These are phyloP conservation scores for Eucalyptus tenuipes DNA, from an alignment of 345 rosid genomes.

Conservation along the genomic window DNA sequence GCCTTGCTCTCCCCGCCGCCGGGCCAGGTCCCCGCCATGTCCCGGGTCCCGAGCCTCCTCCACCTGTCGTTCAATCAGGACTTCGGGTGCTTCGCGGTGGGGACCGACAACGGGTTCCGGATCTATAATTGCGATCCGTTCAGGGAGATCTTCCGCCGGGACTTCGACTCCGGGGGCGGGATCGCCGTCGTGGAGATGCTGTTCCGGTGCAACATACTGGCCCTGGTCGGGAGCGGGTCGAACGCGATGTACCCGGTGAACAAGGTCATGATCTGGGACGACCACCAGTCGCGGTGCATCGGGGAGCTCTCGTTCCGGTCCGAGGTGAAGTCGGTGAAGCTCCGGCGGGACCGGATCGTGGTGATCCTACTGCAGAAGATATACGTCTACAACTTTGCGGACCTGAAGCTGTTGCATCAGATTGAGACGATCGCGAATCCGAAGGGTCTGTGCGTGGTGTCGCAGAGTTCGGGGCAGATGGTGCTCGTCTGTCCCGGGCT, in stretches of 20 bases:
- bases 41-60: constrained; percentile 1
- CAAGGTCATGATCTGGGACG: constrained; percentile 37
- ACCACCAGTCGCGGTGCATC: constrained; percentile 12
- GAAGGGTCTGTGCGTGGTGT: constrained; percentile 30
- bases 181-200: constrained; percentile 21
- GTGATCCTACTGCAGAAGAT: constrained; percentile 22
- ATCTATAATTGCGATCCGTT: constrained; percentile 32
- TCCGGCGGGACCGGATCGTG: constrained; percentile 18
- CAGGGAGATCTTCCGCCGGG: constrained; percentile 16
- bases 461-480: constrained; percentile 19
- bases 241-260: constrained; percentile 8
- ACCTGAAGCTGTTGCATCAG: constrained; percentile 19
- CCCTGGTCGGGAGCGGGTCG: constrained; percentile 21
- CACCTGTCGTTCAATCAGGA: constrained; percentile 44
- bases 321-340: constrained; percentile 21
- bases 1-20: background rate
- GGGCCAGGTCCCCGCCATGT: background rate
- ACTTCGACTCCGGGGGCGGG: constrained; percentile 10
- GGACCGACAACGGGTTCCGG: constrained; percentile 24
- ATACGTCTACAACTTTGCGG: constrained; percentile 20
- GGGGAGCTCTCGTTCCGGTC: constrained; percentile 34
- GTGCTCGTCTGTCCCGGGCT: constrained; percentile 26
- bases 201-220: constrained; percentile 19
- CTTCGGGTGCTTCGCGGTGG: constrained; percentile 23
- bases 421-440: constrained; percentile 30